A percentile compares a stretch with the other conserved stretches of the same genome.
Evolutionary conservation across 352 stramenopile species (phyloP).

Genomic region (Phytophthora macrochlamydospora): DNA sequence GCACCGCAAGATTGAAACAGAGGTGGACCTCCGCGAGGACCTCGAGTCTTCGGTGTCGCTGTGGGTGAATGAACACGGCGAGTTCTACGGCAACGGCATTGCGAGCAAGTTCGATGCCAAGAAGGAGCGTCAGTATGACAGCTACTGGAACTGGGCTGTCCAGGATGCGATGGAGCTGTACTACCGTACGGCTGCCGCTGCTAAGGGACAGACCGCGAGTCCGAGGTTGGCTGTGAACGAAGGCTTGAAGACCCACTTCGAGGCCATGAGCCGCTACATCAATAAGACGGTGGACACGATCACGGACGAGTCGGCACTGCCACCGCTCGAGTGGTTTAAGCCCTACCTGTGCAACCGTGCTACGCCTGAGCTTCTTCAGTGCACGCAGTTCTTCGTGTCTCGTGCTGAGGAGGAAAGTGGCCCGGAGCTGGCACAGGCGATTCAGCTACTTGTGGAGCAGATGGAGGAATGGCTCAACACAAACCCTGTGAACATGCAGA

Average conservation of each 20-base stretch:
- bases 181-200: conserved; percentile 44
- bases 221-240: conserved; percentile 34
- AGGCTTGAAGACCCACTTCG: conserved; percentile 45
- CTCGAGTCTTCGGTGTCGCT: conserved; percentile 55
- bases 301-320: conserved; percentile 34
- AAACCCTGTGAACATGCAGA: conserved; percentile 64
- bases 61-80: conserved; percentile 65
- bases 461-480: conserved; percentile 55
- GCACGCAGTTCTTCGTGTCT: conserved; percentile 54
- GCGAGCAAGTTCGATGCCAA: conserved; percentile 65
- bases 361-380: conserved; percentile 64
- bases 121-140: conserved; percentile 80
- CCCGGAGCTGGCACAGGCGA: conserved; percentile 50
- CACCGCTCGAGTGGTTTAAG: conserved; percentile 64
- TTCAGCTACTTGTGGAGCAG: conserved; percentile 67
- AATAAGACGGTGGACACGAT: conserved; percentile 54
- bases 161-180: conserved; percentile 75
- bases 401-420: conserved; percentile 51
- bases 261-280: conserved; percentile 62
- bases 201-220: conserved; percentile 18
- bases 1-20: conserved; percentile 54
- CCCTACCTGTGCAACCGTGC: conserved; percentile 73
- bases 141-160: conserved; percentile 84
- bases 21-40: conserved; percentile 56
- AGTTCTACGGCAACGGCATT: conserved; percentile 62